Base-by-base conservation (phyloP, 2,329 filamentous ascomycete genomes). In the Blastomyces silverae region DNA sequence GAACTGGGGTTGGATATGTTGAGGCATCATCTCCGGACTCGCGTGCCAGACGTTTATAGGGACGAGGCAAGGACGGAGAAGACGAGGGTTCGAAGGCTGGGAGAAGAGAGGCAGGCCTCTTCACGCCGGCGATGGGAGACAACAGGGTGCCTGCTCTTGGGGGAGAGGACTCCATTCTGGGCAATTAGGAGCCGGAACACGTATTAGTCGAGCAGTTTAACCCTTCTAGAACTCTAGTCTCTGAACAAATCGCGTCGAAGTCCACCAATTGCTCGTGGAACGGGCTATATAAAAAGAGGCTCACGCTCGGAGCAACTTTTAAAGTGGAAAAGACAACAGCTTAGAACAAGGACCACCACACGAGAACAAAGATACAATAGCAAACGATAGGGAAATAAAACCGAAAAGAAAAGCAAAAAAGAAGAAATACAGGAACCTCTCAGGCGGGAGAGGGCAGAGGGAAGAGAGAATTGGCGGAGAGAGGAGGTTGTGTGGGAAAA, bases 1-100 rank as follows among this genome's bases (percentile, higher is more conserved):
- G 92, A 67, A 96, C 85, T 0, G 94, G 94, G 2, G 94, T 97
- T 53, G 94, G 94, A 79, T 97, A 97, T 73, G 89, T 91, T 70
- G 76, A 76, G 64, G 73, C 69, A 64, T 77, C 73, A 42, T 75
- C 73, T 65, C 76, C 73, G 53, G 76, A 75, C 69, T 79, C 79
- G 71, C 78, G 77, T 72, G 77, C 76, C 67, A 79, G 70, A 69
- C 79, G 78, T 73, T 81, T 81, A 61, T 76, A 72, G 3, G 79
- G 78, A 64, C 80, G 77, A 71, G 80, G 80, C 65, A 81, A 74
- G 66, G 76, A 76, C 62, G 80, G 80, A 48, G 80, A 81, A 48
- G 80, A 81, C 65, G 75, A 79, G 65, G 79, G 80, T 67, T 82
- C 80, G 68, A 82, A 82, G 44, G 80, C 79, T 64, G 80, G 80